Conservation (phyloP, 1,284 basidiomycete species). For the Malassezia globosa region DNA sequence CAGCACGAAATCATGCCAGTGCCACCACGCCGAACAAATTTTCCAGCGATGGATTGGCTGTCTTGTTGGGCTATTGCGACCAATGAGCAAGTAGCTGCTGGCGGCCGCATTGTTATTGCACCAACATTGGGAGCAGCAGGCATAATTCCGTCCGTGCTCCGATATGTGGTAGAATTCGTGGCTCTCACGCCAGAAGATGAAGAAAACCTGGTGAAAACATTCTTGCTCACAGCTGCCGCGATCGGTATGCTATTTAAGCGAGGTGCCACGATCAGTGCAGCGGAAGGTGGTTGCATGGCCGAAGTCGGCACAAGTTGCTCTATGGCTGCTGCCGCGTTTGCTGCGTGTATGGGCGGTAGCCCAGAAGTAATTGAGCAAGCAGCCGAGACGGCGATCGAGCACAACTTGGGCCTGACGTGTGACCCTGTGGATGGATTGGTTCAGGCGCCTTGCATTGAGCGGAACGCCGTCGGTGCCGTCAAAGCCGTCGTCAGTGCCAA, state of each 20-base stretch:
- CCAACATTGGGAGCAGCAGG: slow-evolving; percentile 68
- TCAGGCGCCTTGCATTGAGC: slow-evolving; percentile 74
- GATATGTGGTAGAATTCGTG: slow-evolving; percentile 80
- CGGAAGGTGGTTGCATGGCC: slow-evolving; percentile 56
- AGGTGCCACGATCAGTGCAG: slow-evolving; percentile 88
- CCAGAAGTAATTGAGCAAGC: slow-evolving; percentile 56
- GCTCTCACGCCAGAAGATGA: slow-evolving; percentile 61
- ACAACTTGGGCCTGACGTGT: slow-evolving; percentile 39
- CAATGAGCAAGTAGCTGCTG: slow-evolving; percentile 70
- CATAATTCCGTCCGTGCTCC: slow-evolving; percentile 73
- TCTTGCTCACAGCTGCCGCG: slow-evolving; percentile 69
- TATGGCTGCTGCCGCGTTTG: slow-evolving; percentile 84
- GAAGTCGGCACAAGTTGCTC: slow-evolving; percentile 61
- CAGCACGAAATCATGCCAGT: slow-evolving; percentile 61
- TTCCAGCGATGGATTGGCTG: slow-evolving; percentile 86
- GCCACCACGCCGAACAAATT: slow-evolving; percentile 60
- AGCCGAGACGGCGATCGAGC: slow-evolving; percentile 78
- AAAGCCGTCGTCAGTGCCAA: slow-evolving; percentile 61
- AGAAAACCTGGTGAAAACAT: slow-evolving; percentile 72
- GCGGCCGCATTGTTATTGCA: slow-evolving; percentile 84
- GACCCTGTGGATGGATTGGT: slow-evolving; percentile 57
- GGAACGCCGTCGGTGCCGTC: slow-evolving; percentile 65
- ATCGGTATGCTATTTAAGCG: slow-evolving; percentile 95
- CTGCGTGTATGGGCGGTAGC: slow-evolving; percentile 57
- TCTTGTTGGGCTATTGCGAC: slow-evolving; percentile 49